A percentile compares a stretch with the other conserved stretches of the same genome.
These are phyloP conservation scores for Bryum argenteum DNA, from an alignment of 225 moss, liverwort and hornwort genomes.

Conservation along the genomic window DNA sequence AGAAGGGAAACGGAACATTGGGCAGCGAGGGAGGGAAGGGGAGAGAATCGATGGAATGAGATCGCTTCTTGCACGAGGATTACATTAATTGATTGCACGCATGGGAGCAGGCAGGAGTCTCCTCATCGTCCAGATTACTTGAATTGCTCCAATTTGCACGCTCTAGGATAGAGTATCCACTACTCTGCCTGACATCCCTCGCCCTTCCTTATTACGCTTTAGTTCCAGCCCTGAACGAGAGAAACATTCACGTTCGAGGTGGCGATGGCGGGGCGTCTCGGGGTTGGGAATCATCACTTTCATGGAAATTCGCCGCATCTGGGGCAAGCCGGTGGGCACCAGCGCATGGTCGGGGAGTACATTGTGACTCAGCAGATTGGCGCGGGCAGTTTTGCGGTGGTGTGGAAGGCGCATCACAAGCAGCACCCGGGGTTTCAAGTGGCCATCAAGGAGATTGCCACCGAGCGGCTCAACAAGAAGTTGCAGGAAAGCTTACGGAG, in stretches of 20 bases:
- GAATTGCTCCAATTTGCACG: constrained; percentile 6
- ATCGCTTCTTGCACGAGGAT: neutral
- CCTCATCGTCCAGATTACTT: neutral
- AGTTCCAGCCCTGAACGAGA: neutral
- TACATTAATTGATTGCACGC: neutral
- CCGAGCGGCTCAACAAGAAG: constrained; percentile 87
- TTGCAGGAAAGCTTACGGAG: constrained; percentile 89
- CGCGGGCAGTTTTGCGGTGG: constrained; percentile 93
- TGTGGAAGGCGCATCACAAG: constrained; percentile 94
- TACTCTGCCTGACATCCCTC: constrained; percentile 14
- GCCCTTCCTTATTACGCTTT: neutral
- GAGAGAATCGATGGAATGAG: constrained; percentile 5
- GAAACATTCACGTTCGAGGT: neutral
- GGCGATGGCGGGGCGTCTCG: constrained; percentile 51
- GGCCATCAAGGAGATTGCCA: constrained; percentile 97
- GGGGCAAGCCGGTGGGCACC: constrained; percentile 14
- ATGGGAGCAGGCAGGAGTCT: neutral
- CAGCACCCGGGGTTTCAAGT: constrained; percentile 61
- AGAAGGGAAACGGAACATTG: constrained; percentile 13
- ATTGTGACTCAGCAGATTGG: constrained; percentile 91
- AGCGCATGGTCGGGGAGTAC: constrained; percentile 87
- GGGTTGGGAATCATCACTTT: constrained; percentile 20
- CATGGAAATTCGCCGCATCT: constrained; percentile 24
- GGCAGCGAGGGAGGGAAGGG: neutral
- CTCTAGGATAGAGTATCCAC: neutral